Base-by-base conservation (phyloP, 2,329 filamentous ascomycete species). In the Clonostachys chloroleuca region DNA sequence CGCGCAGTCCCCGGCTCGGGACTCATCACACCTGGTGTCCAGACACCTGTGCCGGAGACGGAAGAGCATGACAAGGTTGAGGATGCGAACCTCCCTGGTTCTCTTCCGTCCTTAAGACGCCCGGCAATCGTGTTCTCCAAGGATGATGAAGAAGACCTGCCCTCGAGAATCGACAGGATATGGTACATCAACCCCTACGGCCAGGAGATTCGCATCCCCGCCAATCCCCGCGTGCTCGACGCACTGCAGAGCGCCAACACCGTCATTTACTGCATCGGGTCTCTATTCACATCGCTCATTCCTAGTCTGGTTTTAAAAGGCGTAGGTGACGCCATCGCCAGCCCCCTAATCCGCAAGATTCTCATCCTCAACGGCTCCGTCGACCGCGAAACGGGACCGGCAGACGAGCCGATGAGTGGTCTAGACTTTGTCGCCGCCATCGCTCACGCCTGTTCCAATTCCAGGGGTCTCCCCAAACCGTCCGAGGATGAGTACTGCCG, bases 141-240 rank as follows among this genome's bases (percentile, higher is more conserved):
- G 68, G 66, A 73, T 59, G 74, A 81, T 37, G 85, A 90, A 52
- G 82, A 88, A 51, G 88, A 92, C 47, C 74, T 97, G 2, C 80
- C 89, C 0, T 78, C 86, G 0, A 78, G 89, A 30, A 95, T 97
- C 55, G 75, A 84, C 47, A 73, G 92, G 3, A 77, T 97, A 34
- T 97, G 91, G 90, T 97, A 97, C 70, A 97, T 97, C 70, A 97
- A 96, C 60, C 92, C 92, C 0, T 97, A 96, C 64, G 92, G 92
- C n/a, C 90, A 96, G 62, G 92, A 96, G 66, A 96, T 97, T 55
- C 82, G 85, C 16, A 88, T 92, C 1, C 79, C 84, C 0, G 87
- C 90, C 3, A 97, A 96, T 58, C 84, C 90, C 0, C 84, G 89
- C 44, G 89, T 92, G 0, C 57, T 95, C 0, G 77, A 82, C 8